Evolutionary conservation across 768 basidiomycete species (phyloP), one percentile per base, ranked within the genome.

Genomic region (Tricholoma matsutake): DNA sequence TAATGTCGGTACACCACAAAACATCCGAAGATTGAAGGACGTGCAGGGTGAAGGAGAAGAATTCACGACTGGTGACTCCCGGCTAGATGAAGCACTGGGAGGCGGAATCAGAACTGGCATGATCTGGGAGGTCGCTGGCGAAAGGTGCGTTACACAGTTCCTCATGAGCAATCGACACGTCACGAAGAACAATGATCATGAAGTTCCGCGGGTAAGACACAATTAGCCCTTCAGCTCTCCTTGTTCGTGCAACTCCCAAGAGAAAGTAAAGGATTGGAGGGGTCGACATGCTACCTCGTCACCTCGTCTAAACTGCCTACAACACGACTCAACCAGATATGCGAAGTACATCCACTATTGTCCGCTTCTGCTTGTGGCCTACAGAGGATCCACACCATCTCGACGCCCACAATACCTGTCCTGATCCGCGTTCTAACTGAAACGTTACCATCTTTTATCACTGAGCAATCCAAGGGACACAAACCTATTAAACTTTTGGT

Each of bases 171-270:
- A 14, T 32, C 7, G 28, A 5, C 6, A 35, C 35, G 10, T 69
- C 20, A 56, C 37, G 3, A 47, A n/a, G 8, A 60, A 5, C 18
- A 1, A 41, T 37, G n/a, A n/a, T n/a, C n/a, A n/a, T n/a, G 14
- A 70, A 99, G 97, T 70, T 89, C 94, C 22, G 87, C 96, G 28
- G 97, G 97, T 39, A 99, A 99, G 76, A 94, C 94, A 0, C 95
- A 98, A 67, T 74, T 98, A 4, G 91, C 90, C 3, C 79, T 99
- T 13, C 94, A 96, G 65, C 81, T 94, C 18, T 85, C 92, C 3
- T 76, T 96, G 31, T 78, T 83, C 20, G 89, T 91, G 0, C 96
- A 98, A 70, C 79, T 92, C 0, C 86, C 91, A 22, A 67, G 20
- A 51, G 68, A 72, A 47, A 73, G 78, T 4, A 86, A 86, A 8